Evolutionary conservation across 192 early-diverging fungal species (phyloP).

Genomic region (Phycomyces nitens): DNA sequence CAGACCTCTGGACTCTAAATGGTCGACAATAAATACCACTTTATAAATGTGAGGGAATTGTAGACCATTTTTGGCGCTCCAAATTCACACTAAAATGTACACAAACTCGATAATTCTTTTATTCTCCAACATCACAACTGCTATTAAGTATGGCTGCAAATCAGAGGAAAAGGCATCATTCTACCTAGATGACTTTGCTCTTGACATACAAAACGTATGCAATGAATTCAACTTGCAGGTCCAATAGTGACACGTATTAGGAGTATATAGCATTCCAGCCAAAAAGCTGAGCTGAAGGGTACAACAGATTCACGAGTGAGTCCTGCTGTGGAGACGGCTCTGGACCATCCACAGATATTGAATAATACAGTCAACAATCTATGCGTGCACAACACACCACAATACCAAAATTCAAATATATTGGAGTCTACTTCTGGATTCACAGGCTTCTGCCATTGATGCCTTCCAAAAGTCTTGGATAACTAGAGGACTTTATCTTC

Average conservation of each 20-base stretch:
- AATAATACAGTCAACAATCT: not conserved
- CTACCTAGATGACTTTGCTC: conserved; percentile 9
- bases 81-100: too few relatives aligned
- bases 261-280: conserved; percentile 9
- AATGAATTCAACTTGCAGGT: not conserved
- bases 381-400: conserved; percentile 11
- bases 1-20: conserved; percentile 1
- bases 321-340: not conserved
- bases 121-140: too few relatives aligned
- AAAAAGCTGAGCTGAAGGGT: not conserved
- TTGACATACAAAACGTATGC: conserved; percentile 14
- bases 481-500: not conserved
- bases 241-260: conserved; percentile 1
- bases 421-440: not conserved
- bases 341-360: not conserved
- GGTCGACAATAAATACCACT: not conserved
- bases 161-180: conserved; percentile 11
- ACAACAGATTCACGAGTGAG: not conserved
- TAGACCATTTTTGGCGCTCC: conserved; percentile 12
- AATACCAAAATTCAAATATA: not conserved
- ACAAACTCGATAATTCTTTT: too few relatives aligned
- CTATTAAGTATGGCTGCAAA: conserved; percentile 15
- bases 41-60: conserved; percentile 21
- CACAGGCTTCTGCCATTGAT: not conserved
- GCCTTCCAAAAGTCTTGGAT: not conserved